Conservation (phyloP, 495 filamentous ascomycete genomes). For the Glarea lozoyensis region DNA sequence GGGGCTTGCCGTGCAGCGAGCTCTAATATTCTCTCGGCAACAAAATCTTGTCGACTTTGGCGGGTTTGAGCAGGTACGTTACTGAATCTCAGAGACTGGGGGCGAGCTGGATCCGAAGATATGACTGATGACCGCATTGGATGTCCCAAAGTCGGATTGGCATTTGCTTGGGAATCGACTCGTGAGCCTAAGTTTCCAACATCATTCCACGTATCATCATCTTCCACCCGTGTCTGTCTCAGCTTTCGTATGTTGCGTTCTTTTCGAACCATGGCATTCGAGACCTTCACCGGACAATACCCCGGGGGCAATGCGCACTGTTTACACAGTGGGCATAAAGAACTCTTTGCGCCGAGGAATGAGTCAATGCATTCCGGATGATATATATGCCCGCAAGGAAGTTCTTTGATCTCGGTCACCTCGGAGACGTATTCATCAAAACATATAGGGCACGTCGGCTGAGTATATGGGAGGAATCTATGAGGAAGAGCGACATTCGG, state of each 20-base stretch:
- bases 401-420: conserved; percentile 63
- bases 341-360: conserved; percentile 61
- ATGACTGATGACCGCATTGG: no score
- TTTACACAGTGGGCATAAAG: conserved; percentile 85
- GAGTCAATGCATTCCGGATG: conserved; percentile 83
- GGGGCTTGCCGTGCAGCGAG: conserved; percentile 1
- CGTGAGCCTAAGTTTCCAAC: neutral
- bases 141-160: no score
- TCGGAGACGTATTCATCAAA: conserved; percentile 68
- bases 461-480: conserved; percentile 40
- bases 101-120: no score
- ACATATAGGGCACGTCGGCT: conserved; percentile 78
- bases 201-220: conserved; percentile 1
- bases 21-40: conserved; percentile 11
- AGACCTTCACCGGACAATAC: conserved; percentile 57
- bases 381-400: conserved; percentile 86
- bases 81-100: no score
- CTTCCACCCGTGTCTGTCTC: conserved; percentile 17
- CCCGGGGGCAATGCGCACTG: conserved; percentile 57
- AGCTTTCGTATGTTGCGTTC: conserved; percentile 50
- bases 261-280: conserved; percentile 74
- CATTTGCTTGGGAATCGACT: no score
- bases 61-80: neutral
- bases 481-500: conserved; percentile 13
- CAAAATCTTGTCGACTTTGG: conserved; percentile 3